These are phyloP conservation scores for Candida endomychidarum DNA, from an alignment of 805 yeast species.

Conservation along the genomic window DNA sequence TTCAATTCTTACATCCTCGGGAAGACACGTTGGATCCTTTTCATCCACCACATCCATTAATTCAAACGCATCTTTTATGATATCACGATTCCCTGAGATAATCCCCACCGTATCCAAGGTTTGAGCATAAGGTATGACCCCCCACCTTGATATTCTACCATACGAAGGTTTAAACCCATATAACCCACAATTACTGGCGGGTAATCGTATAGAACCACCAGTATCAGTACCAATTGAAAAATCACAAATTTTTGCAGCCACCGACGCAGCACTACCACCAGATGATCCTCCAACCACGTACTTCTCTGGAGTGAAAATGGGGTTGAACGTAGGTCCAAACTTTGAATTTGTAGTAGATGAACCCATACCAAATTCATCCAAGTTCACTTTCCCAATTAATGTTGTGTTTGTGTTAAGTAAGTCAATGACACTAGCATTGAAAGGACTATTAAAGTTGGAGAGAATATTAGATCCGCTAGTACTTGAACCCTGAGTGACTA, in stretches of 20 bases:
- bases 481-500: slow-evolving; percentile 62
- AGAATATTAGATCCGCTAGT: slow-evolving; percentile 78
- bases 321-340: slow-evolving; percentile 61
- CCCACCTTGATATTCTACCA: slow-evolving; percentile 90
- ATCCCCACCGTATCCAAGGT: slow-evolving; percentile 94
- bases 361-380: slow-evolving; percentile 99
- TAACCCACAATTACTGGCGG: slow-evolving; percentile 83
- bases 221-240: slow-evolving; percentile 93
- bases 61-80: slow-evolving; percentile 49
- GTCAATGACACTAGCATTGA: slow-evolving; percentile 69
- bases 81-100: slow-evolving; percentile 49
- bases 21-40: slow-evolving; percentile 77
- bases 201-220: slow-evolving; percentile 93
- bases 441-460: slow-evolving; percentile 66
- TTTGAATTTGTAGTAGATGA: slow-evolving; percentile 57
- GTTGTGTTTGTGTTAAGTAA: slow-evolving; percentile 55
- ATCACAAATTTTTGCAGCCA: slow-evolving; percentile 67
- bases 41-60: slow-evolving; percentile 61
- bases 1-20: slow-evolving; percentile 30
- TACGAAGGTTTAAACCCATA: slow-evolving; percentile 92
- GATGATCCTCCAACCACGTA: slow-evolving; percentile 84
- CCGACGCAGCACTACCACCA: slow-evolving; percentile 95
- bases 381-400: slow-evolving; percentile 77
- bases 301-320: slow-evolving; percentile 29
- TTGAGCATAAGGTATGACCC: slow-evolving; percentile 91